Conservation (phyloP, 2,329 filamentous ascomycete species). For the Fusarium pseudocircinatum region DNA sequence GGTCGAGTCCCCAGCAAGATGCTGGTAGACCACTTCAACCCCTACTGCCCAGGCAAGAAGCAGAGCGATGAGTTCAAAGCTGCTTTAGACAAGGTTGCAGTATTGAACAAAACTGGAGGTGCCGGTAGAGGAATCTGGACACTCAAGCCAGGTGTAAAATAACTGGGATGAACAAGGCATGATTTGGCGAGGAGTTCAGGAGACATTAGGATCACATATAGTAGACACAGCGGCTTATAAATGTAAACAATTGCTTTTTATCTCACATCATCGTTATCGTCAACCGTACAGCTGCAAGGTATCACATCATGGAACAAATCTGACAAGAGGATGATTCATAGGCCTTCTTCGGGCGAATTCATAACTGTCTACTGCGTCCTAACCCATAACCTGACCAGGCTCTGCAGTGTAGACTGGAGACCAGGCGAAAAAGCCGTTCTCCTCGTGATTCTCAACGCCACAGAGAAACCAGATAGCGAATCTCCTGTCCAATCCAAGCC, state of each 20-base stretch:
- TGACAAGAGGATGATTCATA: slow-evolving; percentile 52
- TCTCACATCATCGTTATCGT: slow-evolving; percentile 20
- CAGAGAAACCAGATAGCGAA: slow-evolving; percentile 62
- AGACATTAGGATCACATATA: background rate
- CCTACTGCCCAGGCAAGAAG: slow-evolving; percentile 71
- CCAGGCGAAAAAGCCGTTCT: slow-evolving; percentile 75
- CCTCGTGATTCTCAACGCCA: slow-evolving; percentile 77
- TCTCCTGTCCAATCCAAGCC: slow-evolving; percentile 50
- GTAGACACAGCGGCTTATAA: background rate
- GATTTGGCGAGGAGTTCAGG: slow-evolving; percentile 28
- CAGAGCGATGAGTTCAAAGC: slow-evolving; percentile 83
- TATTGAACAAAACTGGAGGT: slow-evolving; percentile 68
- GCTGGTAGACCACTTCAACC: slow-evolving; percentile 90
- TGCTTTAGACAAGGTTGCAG: slow-evolving; percentile 80
- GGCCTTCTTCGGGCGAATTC: slow-evolving; percentile 57
- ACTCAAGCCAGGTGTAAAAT: slow-evolving; percentile 49
- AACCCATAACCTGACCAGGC: slow-evolving; percentile 48
- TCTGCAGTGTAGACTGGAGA: slow-evolving; percentile 66
- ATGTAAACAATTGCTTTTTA: slow-evolving; percentile 1
- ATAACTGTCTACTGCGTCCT: slow-evolving; percentile 53
- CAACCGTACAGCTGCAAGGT: slow-evolving; percentile 17
- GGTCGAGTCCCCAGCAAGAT: slow-evolving; percentile 84
- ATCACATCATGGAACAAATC: slow-evolving; percentile 34
- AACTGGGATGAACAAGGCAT: background rate
- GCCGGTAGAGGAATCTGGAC: slow-evolving; percentile 65